Evolutionary conservation across 2,329 filamentous ascomycete species (phyloP), one percentile per base, ranked within the genome.

Genomic region (Xylariales sp.): DNA sequence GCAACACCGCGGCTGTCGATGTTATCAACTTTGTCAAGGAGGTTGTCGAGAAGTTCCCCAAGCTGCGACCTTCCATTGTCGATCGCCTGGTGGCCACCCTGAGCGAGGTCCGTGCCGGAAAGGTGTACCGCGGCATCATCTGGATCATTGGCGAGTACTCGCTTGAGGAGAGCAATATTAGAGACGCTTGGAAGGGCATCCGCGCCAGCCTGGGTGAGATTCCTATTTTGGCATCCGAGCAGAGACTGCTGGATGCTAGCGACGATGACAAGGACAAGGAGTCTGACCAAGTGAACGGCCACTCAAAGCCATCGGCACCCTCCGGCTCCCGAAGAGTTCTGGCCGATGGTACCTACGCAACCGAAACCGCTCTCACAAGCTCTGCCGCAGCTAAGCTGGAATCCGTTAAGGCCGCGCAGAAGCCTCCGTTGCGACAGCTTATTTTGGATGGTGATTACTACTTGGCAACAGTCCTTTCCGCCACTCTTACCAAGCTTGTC

Each of bases 141-240:
- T 98, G 93, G 93, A 95, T 97, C 53, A 82, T 98, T 49, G 93
- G 93, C 59, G 93, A 98, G 64, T 98, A 97, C 62, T 95, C 90
- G 20, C 69, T 95, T 21, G 89, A 96, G 57, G 86, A 93, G 61
- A 89, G 82, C 55, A 90, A 97, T 54, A 97, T 98, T 52, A 80
- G 88, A 48, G 91, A 95, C 55, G 91, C 91, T 0, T 98, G 93
- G 93, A 96, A 93, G 67, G 81, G 88, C 46, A 97, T 98, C 60
- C 81, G 93, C 43, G 81, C 90, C 15, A 96, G 90, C 56, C 70
- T 98, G 38, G 93, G 93, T 45, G 93, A 98, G 65, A 97, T 98
- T 42, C 93, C 93, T 3, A 98, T 98, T 43, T 75, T 98, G 40
- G 87, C 90, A 15, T 95, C 91, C 0, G 93, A 98, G 62, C 91